Percentiles rank a stretch among this genome's conserved stretches.
phyloP scores from a whole-genome alignment of 768 basidiomycete genomes.

The Macrolepiota dolichaula region DNA sequence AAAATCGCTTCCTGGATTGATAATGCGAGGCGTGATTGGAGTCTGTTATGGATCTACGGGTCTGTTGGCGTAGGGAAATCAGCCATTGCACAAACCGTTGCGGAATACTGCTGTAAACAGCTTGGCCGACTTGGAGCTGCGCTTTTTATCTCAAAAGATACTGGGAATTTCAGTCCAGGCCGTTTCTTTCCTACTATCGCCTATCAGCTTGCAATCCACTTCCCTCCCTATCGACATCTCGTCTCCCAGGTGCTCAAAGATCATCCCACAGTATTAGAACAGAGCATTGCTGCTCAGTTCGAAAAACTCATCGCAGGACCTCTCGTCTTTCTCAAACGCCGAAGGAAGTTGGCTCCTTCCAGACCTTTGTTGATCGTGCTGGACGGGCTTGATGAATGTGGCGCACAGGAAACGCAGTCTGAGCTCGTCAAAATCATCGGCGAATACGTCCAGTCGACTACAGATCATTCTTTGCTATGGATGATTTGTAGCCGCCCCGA shows the following conservation, averaged over 20 bases:
- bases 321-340: not conserved
- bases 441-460: not conserved
- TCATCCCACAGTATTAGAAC: not conserved
- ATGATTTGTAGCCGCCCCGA: not conserved
- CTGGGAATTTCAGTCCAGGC: not conserved
- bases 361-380: not conserved
- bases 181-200: not conserved
- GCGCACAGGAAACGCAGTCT: not conserved
- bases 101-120: not conserved
- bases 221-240: not conserved
- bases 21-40: not conserved
- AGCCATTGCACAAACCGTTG: not conserved
- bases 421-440: not conserved
- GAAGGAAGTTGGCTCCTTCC: not conserved
- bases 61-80: conserved; percentile 6
- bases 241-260: not conserved
- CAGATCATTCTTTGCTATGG: not conserved
- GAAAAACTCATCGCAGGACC: not conserved
- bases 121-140: not conserved
- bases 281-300: not conserved
- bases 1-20: not conserved
- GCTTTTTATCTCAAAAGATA: not conserved
- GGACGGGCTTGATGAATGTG: conserved; percentile 5
- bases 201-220: not conserved
- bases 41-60: not conserved